phyloP scores from a whole-genome alignment of 2,329 filamentous ascomycete species.

The Nemania serpens region DNA sequence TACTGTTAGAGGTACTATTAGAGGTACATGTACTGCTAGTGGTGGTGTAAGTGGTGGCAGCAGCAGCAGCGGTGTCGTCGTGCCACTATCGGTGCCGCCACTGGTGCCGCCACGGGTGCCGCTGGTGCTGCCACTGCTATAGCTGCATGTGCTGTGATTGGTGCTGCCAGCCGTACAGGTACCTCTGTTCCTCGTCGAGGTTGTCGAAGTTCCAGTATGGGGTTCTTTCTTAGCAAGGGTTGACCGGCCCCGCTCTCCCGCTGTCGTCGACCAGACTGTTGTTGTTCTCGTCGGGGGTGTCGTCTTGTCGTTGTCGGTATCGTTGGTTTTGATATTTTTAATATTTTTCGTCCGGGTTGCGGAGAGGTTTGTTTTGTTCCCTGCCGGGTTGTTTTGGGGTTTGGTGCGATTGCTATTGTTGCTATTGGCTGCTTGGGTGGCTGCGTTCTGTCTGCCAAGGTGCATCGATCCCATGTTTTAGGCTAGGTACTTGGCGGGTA shows the following conservation, averaged over 20 bases:
- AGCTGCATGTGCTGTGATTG: neutral
- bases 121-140: neutral
- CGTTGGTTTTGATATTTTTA: neutral
- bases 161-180: neutral
- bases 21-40: neutral
- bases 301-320: neutral
- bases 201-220: conserved; percentile 22
- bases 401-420: conserved; percentile 9
- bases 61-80: no score
- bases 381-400: conserved; percentile 6
- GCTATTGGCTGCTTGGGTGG: neutral
- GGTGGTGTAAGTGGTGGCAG: neutral
- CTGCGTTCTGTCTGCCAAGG: conserved; percentile 19
- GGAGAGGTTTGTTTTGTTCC: no score
- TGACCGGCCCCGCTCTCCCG: conserved; percentile 18
- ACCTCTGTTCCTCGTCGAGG: conserved; percentile 22
- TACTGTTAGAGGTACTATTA: no score
- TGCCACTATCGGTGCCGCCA: neutral
- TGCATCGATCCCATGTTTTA: conserved; percentile 12
- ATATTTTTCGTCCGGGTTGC: neutral
- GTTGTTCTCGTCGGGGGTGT: neutral
- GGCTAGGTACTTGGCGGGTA: no score
- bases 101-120: neutral
- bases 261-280: conserved; percentile 11
- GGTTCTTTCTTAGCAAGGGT: conserved; percentile 16